A percentile compares a stretch with the other conserved stretches of the same genome.
phyloP scores from a whole-genome alignment of 768 basidiomycete genomes.

The Calocybe gangraenosa region DNA sequence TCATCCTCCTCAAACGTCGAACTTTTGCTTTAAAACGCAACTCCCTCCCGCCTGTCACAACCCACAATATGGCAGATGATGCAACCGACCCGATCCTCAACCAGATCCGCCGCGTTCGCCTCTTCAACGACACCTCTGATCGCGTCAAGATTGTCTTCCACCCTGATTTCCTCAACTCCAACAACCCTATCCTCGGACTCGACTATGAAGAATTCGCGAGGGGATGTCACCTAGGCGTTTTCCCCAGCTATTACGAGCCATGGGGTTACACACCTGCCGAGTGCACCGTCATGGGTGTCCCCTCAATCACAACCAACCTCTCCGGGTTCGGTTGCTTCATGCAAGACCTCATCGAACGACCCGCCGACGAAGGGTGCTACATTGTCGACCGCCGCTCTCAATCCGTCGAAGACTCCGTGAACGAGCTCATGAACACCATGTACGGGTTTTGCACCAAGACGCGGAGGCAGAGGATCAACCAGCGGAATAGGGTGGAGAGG shows the following conservation, averaged over 20 bases:
- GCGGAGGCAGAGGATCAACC: slow-evolving; percentile 96
- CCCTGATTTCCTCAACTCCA: slow-evolving; percentile 96
- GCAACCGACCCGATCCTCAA: slow-evolving; percentile 88
- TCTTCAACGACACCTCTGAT: slow-evolving; percentile 87
- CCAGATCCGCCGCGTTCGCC: slow-evolving; percentile 88
- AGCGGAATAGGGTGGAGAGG: slow-evolving; percentile 96
- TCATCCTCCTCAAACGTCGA: slow-evolving; percentile 89
- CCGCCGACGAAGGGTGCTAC: slow-evolving; percentile 94
- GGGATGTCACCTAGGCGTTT: slow-evolving; percentile 97
- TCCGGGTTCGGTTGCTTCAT: slow-evolving; percentile 99
- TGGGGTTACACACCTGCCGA: slow-evolving; percentile 98
- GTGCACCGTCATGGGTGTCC: slow-evolving; percentile 99
- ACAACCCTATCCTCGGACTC: slow-evolving; percentile 94
- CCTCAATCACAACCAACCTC: slow-evolving; percentile 94
- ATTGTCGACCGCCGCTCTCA: slow-evolving; percentile 91
- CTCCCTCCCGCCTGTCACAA: slow-evolving; percentile 92
- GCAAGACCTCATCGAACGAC: slow-evolving; percentile 95
- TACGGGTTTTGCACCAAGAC: slow-evolving; percentile 76
- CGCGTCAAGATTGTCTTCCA: slow-evolving; percentile 98
- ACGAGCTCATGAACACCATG: slow-evolving; percentile 74
- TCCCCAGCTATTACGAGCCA: slow-evolving; percentile 96
- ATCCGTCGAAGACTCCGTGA: slow-evolving; percentile 89
- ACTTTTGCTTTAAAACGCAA: slow-evolving; percentile 96
- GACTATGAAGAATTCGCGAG: slow-evolving; percentile 99
- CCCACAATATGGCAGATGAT: slow-evolving; percentile 98